Evolutionary conservation across 2,329 filamentous ascomycete species (phyloP), one percentile per base, ranked within the genome.

Genomic region (Lecanoromycetidae sp.): DNA sequence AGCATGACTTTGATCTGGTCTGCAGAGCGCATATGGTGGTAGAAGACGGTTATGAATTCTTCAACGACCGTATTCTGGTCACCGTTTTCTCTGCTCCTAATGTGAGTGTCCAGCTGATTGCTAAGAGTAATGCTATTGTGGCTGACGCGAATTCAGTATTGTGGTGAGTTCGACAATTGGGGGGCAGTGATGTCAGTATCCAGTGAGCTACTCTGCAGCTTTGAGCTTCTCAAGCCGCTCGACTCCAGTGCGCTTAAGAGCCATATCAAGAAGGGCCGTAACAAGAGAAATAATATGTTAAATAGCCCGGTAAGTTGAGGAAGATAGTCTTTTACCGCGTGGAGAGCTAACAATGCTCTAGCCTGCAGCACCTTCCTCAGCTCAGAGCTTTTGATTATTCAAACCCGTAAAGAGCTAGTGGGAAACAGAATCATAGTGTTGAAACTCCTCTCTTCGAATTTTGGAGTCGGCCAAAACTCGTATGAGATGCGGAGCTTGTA

Each of bases 21-120:
- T 98, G 91, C 63, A 82, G 91, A 56, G 91, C 91, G 40, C 91
- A 98, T 68, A 96, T 96, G 91, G 91, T 98, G 44, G 91, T 98
- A 19, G 91, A 98, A 65, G 91, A 98, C 62, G 91, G 91, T 9
- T 98, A 98, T 66, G 91, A 98, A 60, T 98, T 98, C 66, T 98
- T 96, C 65, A 94, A 85, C 52, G 91, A 98, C 63, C 77, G 91
- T 49, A 84, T 95, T 37, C 66, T 98, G 50, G 91, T 98, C 37
- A 98, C 91, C 2, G 90, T 98, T 1, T 98, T 98, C 63, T 95
- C 87, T 54, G 91, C 91, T 41, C 91, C 91, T 22, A 98, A 98
- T 60, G 87, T 94, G 71, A 76, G 86, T 75, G 1, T n/a, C 17
- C n/a, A 17, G 17, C 6, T 19, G 6, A n/a, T 17, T n/a, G n/a